Evolutionary conservation across 148 eudicot genomes (phyloP).

Genomic region (Arctostaphylos glauca): DNA sequence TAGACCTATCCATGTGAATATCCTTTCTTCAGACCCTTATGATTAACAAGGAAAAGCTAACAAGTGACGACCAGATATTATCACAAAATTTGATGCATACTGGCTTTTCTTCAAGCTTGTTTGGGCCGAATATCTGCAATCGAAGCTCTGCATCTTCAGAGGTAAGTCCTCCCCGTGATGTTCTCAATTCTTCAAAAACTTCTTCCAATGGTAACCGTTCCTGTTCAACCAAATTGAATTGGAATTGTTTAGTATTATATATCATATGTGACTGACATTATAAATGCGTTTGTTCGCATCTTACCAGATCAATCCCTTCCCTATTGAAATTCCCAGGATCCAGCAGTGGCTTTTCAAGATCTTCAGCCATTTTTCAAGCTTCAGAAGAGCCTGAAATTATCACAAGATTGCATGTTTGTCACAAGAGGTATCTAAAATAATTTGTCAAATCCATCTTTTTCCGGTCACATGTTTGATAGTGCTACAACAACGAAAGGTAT

Average conservation of each 20-base stretch:
- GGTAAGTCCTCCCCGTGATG: conserved; percentile 52
- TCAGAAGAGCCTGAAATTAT: conserved; percentile 20
- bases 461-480: not conserved
- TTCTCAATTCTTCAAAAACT: conserved; percentile 55
- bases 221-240: conserved; percentile 33
- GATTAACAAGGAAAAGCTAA: not conserved
- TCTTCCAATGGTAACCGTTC: conserved; percentile 59
- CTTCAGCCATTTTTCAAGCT: conserved; percentile 49
- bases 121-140: conserved; percentile 59
- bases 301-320: conserved; percentile 75
- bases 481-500: not conserved
- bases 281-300: not conserved
- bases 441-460: not conserved
- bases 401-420: not conserved
- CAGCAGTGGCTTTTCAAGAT: conserved; percentile 50
- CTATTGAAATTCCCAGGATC: conserved; percentile 53
- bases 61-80: not conserved
- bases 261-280: not conserved
- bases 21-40: not conserved
- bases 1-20: not conserved
- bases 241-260: not conserved
- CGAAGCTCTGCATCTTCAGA: conserved; percentile 55
- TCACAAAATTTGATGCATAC: conserved; percentile 34
- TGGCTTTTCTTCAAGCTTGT: conserved; percentile 70
- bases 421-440: not conserved